Evolutionary conservation across 306 rosid species (phyloP).

Genomic region (Gleditsia sinensis): DNA sequence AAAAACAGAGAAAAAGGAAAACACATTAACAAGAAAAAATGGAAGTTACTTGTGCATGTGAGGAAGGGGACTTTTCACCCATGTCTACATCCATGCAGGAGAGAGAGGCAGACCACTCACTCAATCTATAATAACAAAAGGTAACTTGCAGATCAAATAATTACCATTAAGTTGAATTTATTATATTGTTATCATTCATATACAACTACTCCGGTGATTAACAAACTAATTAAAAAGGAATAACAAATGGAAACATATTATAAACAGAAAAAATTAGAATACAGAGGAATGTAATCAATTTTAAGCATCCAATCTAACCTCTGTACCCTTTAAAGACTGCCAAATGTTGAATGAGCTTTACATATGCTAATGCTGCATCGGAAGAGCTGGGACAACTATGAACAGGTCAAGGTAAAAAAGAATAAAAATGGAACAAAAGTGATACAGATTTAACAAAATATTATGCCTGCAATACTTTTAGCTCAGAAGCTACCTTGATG

Average conservation of each 20-base stretch:
- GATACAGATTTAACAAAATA: conserved; percentile 22
- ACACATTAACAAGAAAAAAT: conserved; percentile 20
- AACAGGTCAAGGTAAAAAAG: conserved; percentile 27
- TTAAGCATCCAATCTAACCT: conserved; percentile 62
- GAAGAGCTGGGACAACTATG: conserved; percentile 66
- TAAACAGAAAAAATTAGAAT: neutral
- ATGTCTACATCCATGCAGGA: neutral
- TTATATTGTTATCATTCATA: conserved; percentile 4
- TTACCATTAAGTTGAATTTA: neutral
- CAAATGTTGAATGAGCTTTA: conserved; percentile 94
- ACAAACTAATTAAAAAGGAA: conserved; percentile 15
- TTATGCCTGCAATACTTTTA: conserved; percentile 29
- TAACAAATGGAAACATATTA: conserved; percentile 12
- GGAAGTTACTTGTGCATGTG: conserved; percentile 4
- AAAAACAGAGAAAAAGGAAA: conserved; percentile 35
- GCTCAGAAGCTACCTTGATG: conserved; percentile 70
- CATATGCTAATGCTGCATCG: conserved; percentile 85
- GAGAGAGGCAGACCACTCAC: conserved; percentile 8
- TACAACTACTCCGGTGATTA: conserved; percentile 2
- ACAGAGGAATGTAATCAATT: conserved; percentile 13
- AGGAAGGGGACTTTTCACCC: conserved; percentile 2
- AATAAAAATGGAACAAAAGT: neutral
- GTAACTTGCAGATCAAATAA: conserved; percentile 13
- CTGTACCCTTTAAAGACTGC: conserved; percentile 87
- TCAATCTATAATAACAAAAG: conserved; percentile 17